Base-by-base conservation (phyloP, 345 rosid genomes). In the Eucalyptus pauciflora region DNA sequence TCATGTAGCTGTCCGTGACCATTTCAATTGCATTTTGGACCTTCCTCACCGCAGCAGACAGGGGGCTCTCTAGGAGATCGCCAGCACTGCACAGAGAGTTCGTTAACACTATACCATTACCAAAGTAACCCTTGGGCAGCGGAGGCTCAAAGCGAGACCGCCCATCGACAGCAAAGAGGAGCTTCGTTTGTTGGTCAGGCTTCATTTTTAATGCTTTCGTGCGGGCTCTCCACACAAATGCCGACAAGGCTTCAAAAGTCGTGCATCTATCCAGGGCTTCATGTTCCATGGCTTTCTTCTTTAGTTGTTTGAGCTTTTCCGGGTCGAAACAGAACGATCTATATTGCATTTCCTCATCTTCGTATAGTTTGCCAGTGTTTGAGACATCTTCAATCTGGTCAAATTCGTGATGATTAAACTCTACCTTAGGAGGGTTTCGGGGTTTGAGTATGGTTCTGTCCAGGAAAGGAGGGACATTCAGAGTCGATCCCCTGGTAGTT, bases 121-220 rank as follows among this genome's bases (percentile, higher is more conserved):
- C 99, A 7, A 92, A 94, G 90, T 92, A 96, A 24, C 98, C 96
- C 88, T 92, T 50, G 17, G 99, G 98, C 79, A 95, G 91, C 24
- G 94, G 92, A 14, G 98, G 98, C 85, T 86, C 90, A 52, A 96
- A 97, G 92, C 94, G 91, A 9, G 94, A 50, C 91, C 98, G 92
- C 79, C 99, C 98, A 88, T 96, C 99, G 20, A 94, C 98, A 29
- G 99, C 97, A 64, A 97, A 97, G 45, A 96, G 96, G 51, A 96
- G 94, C 90, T 97, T 97, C 17, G 94, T 94, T 86, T 92, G 93
- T 91, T 97, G 99, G n/a, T 95, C 92, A 27, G 96, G 94, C 64
- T 90, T 89, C 93, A 95, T 91, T 64, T 86, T 90, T 48, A 95
- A 54, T 76, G 99, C 96, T 90, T 93, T 91, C n/a, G 96, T 93